Base-by-base conservation (phyloP, 768 basidiomycete genomes). In the Suillus decipiens region DNA sequence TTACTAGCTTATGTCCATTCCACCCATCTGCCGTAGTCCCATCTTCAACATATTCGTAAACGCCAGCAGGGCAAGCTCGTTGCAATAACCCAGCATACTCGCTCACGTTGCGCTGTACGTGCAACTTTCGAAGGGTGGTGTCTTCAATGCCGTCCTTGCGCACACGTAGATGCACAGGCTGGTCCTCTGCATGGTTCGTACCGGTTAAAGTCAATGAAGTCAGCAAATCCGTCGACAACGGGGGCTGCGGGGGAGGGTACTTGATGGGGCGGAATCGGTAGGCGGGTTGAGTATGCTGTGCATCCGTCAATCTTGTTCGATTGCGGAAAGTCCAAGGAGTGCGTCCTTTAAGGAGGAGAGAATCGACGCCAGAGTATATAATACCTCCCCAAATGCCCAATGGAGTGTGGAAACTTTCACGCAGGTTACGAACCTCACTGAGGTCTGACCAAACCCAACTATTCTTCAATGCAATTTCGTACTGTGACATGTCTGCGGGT, bases 131-230 rank as follows among this genome's bases (percentile, higher is more conserved):
- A 37, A 80, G 73, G 31, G 73, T 73, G 14, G 79, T 68, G 47
- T 83, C 84, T 56, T 85, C 84, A 9, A 72, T 17, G 6, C 43
- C 60, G 39, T 73, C 68, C 63, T 69, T 69, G 51, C 77, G 87
- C 73, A 97, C 85, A 37, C 90, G 82, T 55, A 99, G 80, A 76
- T 99, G 97, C 15, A 93, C 80, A 3, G 90, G 94, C 73, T 98
- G 95, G 73, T 98, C 95, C 73, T 99, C 96, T n/a, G 91, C 89
- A 71, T 99, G 96, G 72, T 96, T 96, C 17, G 96, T 98, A 0
- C 92, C 93, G 8, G 96, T 97, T 50, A 97, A 82, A 3, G 92
- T 83, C 42, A 99, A 84, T 39, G 90, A 91, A 0, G 94, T 99
- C 74, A 99, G 81, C 70, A 99, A 80, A 73, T 99, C 96, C 34